Evolutionary conservation across 805 yeast genomes (phyloP), one percentile per base, ranked within the genome.

Genomic region (Debaryomyces prosopidis): DNA sequence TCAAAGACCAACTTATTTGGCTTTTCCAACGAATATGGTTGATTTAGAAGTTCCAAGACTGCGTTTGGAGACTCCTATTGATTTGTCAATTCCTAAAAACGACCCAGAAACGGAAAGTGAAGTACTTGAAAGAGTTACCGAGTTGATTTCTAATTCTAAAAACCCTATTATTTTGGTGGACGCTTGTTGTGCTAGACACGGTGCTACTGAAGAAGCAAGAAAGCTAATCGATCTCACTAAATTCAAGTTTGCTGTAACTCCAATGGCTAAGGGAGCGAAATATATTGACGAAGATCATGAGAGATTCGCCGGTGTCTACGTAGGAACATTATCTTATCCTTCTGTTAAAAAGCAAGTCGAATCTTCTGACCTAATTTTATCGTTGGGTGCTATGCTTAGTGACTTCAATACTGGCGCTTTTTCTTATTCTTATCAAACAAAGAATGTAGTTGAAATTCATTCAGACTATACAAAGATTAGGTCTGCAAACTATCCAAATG

Each of bases 1-100:
- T 58, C 70, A 65, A 45, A 58, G 66, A 55, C 70, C 70, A 12
- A 64, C 61, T 10, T 65, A 65, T 57, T 48, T 65, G 43, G 69
- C 66, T 4, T 56, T 65, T 48, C 70, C 70, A 11, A 66, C 69
- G 43, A 65, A 65, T 54, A 50, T 65, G 62, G 70, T 64, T 17
- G 70, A 65, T 57, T 52, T 61, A 53, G 57, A 52, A 45, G 67
- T 65, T 4, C 66, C 68, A 10, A 60, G 59, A 6, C 51, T 57
- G 15, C 47, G 56, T 47, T 58, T 65, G 51, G 55, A 62, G 39
- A 57, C 53, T 12, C 67, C 66, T 14, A 53, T 65, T 36, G 68
- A 65, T 53, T 50, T 65, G 45, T 49, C 62, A 17, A 46, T 59
- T 49, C 55, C 53, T 38, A 54, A 54, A 9, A 65, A 65, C 54